A percentile compares a stretch with the other conserved stretches of the same genome.
Conservation (phyloP, 805 yeast species). For the fission yeast (Schizosaccharomyces pombe) region DNA sequence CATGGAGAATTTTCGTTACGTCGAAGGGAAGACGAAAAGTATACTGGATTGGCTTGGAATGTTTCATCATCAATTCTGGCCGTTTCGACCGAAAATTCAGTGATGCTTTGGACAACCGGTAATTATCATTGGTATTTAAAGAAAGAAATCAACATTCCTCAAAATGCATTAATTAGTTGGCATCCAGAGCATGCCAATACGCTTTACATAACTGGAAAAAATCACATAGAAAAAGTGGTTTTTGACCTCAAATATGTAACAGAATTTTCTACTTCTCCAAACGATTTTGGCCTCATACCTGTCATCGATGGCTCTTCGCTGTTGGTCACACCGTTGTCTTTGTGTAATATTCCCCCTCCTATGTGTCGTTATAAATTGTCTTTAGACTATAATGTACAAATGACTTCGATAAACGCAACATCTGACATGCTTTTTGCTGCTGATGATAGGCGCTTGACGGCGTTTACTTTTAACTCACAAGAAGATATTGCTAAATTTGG, state of each 20-base stretch:
- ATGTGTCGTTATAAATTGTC: conserved; percentile 47
- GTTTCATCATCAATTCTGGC: conserved; percentile 58
- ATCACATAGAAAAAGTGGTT: conserved; percentile 35
- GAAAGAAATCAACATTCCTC: conserved; percentile 32
- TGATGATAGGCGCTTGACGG: background rate
- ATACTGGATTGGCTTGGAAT: conserved; percentile 44
- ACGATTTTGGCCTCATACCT: conserved; percentile 53
- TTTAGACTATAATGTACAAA: conserved; percentile 26
- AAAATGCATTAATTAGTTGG: conserved; percentile 27
- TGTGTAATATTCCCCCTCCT: conserved; percentile 92
- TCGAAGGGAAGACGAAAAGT: conserved; percentile 25
- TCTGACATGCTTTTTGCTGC: background rate
- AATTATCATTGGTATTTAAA: conserved; percentile 93
- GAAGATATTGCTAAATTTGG: background rate
- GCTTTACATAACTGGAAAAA: conserved; percentile 29
- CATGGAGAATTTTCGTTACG: conserved; percentile 66
- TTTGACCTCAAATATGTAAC: conserved; percentile 36
- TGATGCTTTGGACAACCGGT: conserved; percentile 78
- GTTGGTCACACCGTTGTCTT: conserved; percentile 55
- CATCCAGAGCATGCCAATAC: conserved; percentile 76
- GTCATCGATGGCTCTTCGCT: conserved; percentile 54
- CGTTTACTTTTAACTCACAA: background rate
- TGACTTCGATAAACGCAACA: background rate
- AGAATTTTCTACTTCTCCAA: conserved; percentile 47
- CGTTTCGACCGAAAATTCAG: conserved; percentile 31